Percentiles rank a stretch among this genome's conserved stretches.
phyloP scores from a whole-genome alignment of 495 filamentous ascomycete species.

The Durotheca rogersii region DNA sequence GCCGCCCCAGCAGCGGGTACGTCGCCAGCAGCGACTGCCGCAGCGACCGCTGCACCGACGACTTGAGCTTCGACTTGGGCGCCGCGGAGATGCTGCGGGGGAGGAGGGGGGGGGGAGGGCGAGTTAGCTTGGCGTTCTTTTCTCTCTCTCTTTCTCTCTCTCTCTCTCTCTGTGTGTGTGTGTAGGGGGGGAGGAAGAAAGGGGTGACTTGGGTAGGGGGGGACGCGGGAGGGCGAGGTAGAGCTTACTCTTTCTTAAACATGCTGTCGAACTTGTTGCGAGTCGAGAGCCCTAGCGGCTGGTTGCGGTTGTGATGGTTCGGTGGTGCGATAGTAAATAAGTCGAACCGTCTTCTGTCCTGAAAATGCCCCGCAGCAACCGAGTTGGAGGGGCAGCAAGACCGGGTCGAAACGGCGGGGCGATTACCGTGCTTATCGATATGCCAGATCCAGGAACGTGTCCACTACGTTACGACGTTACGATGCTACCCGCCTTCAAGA shows the following conservation, averaged over 20 bases:
- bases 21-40: slow-evolving; percentile 77
- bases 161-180: background rate
- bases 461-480: too few species aligned
- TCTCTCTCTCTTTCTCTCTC: background rate
- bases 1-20: slow-evolving; percentile 80
- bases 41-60: slow-evolving; percentile 84
- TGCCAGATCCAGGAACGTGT: too few species aligned
- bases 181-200: too few species aligned
- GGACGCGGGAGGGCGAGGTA: background rate
- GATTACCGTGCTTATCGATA: background rate
- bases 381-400: slow-evolving; percentile 31
- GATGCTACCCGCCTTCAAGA: too few species aligned
- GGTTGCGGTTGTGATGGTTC: slow-evolving; percentile 41
- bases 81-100: slow-evolving; percentile 59
- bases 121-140: slow-evolving; percentile 16
- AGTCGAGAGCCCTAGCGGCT: too few species aligned
- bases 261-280: slow-evolving; percentile 50
- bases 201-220: too few species aligned
- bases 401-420: too few species aligned
- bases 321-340: slow-evolving; percentile 36
- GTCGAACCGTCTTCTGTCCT: too few species aligned
- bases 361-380: slow-evolving; percentile 23
- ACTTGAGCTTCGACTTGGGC: slow-evolving; percentile 95
- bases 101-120: slow-evolving; percentile 4
- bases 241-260: slow-evolving; percentile 87